Evolutionary conservation across 2,329 filamentous ascomycete species (phyloP), one percentile per base, ranked within the genome.

Genomic region (Verticillium tricorpus): DNA sequence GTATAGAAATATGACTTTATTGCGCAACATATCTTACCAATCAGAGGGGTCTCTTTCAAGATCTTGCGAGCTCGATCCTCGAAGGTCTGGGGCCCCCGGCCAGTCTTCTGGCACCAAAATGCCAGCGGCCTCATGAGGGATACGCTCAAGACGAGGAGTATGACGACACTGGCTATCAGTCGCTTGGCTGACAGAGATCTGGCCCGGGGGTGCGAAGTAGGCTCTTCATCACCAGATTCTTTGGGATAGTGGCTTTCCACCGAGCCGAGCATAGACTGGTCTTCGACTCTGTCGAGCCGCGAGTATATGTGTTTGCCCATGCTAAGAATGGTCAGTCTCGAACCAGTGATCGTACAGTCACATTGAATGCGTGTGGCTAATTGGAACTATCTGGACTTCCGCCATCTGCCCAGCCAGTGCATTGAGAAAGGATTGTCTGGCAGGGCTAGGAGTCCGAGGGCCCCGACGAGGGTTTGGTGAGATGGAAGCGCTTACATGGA

Each of bases 51-150:
- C 5, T 72, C 65, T 5, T 74, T 72, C 35, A 85, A 74, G 37
- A 85, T 80, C 37, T 70, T 71, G 39, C 75, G 76, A 50, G 81
- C 81, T 40, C 81, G 75, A 57, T 80, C 71, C 58, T 84, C 78
- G 25, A 81, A 68, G 4, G 76, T 32, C 22, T 31, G 25, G 5
- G 45, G 45, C 45, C 45, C 45, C 8, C 9, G 45, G n/a, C 45
- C 19, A 14, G 45, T 22, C 19, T 22, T 22, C n/a, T 52, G 45
- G 12, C 45, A 52, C 45, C 45, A 52, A 19, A 52, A 22, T 4
- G 45, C 45, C 3, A 52, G 45, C 45, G 45, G 45, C 45, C 19
- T 52, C 19, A 22, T 11, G n/a, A 52, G n/a, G 19, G 19, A 52
- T n/a, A 22, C n/a, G 45, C 45, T 22, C 17, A 52, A 9, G 11